Evolutionary conservation across 1,284 basidiomycete genomes (phyloP).

Genomic region (Heterobasidion occidentale): DNA sequence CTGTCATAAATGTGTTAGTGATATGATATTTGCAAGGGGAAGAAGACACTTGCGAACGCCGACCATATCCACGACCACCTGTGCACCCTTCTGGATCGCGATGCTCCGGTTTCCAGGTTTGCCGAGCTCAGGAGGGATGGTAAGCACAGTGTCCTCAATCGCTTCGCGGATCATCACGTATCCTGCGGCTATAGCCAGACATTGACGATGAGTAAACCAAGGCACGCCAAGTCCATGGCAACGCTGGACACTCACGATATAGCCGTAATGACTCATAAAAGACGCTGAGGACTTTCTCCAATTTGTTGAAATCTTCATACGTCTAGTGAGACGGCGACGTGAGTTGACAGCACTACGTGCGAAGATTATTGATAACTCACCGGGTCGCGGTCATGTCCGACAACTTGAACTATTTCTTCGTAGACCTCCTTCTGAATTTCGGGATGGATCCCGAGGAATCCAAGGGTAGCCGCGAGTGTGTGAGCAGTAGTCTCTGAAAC

Average conservation of each 20-base stretch:
- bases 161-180: slow-evolving; percentile 23
- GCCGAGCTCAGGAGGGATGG: slow-evolving; percentile 13
- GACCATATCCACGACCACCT: slow-evolving; percentile 41
- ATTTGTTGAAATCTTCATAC: slow-evolving; percentile 32
- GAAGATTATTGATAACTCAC: slow-evolving; percentile 17
- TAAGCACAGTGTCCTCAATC: slow-evolving; percentile 19
- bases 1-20: slow-evolving; percentile 6
- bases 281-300: slow-evolving; percentile 35
- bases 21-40: neutral
- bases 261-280: slow-evolving; percentile 39
- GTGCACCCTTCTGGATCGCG: slow-evolving; percentile 10
- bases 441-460: slow-evolving; percentile 32
- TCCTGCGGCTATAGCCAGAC: slow-evolving; percentile 13
- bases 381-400: slow-evolving; percentile 31
- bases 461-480: slow-evolving; percentile 38
- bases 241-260: slow-evolving; percentile 29
- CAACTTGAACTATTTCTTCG: slow-evolving; percentile 33
- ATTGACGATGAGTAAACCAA: neutral
- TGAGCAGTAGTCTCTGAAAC: slow-evolving; percentile 42
- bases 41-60: slow-evolving; percentile 35
- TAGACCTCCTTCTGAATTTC: slow-evolving; percentile 41
- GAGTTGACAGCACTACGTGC: neutral
- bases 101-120: slow-evolving; percentile 5
- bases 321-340: slow-evolving; percentile 18
- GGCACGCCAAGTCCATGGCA: no score